Conservation (phyloP, 108 stramenopile species). For the Nitzschia palea region DNA sequence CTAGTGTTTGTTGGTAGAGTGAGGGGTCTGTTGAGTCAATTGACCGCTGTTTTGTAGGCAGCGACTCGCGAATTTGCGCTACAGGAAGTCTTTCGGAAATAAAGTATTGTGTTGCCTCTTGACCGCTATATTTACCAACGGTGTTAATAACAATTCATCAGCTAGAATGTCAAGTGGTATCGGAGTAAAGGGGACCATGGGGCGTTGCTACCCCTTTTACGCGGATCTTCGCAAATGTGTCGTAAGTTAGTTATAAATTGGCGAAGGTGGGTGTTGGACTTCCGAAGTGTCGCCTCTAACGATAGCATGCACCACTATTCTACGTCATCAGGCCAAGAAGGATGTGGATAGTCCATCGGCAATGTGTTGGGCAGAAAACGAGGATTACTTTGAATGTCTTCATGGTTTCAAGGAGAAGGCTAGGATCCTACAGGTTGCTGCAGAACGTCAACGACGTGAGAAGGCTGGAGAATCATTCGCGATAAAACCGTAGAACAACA, state of each 20-base stretch:
- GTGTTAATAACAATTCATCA: neutral
- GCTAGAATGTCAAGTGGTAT: constrained; percentile 74
- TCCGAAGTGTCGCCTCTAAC: too few species aligned
- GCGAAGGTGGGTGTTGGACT: too few species aligned
- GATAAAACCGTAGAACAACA: constrained; percentile 20
- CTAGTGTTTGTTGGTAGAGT: neutral
- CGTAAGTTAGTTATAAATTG: too few species aligned
- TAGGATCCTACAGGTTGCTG: constrained; percentile 51
- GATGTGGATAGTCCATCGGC: constrained; percentile 22
- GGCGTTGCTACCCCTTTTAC: constrained; percentile 84
- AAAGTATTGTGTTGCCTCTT: too few species aligned
- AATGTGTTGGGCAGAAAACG: constrained; percentile 52
- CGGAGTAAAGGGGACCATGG: constrained; percentile 66
- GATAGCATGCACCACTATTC: too few species aligned
- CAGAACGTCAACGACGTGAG: constrained; percentile 58
- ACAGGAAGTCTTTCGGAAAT: too few species aligned
- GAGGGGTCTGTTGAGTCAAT: neutral
- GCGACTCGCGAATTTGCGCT: too few species aligned
- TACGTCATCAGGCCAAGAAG: constrained; percentile 36
- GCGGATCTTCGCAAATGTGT: constrained; percentile 77
- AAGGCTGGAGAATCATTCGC: constrained; percentile 32
- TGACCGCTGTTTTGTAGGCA: too few species aligned
- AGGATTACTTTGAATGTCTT: constrained; percentile 91
- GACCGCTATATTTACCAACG: neutral
- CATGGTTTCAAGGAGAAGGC: constrained; percentile 80